phyloP scores from a whole-genome alignment of 805 yeast species.

The Nakazawaea molendinolei region DNA sequence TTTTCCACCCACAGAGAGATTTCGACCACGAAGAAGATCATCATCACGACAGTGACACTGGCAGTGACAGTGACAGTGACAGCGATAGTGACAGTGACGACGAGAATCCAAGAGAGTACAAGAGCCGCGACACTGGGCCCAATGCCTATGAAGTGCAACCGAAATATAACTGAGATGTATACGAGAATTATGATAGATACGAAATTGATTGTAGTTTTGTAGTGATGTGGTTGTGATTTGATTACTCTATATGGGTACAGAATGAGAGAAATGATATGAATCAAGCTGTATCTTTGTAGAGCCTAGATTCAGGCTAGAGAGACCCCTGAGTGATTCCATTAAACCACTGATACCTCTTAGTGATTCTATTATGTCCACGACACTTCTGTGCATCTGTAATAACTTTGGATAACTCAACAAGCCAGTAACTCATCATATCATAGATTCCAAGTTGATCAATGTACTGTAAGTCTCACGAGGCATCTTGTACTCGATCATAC shows the following conservation, averaged over 20 bases:
- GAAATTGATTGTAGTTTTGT: too few species aligned
- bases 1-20: constrained; percentile 69
- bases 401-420: too few species aligned
- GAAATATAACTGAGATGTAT: constrained; percentile 42
- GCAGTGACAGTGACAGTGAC: constrained; percentile 9
- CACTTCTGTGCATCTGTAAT: too few species aligned
- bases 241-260: too few species aligned
- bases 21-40: constrained; percentile 38
- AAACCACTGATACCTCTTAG: too few species aligned
- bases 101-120: not conserved
- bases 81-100: not conserved
- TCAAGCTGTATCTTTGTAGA: too few species aligned
- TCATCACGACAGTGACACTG: constrained; percentile 11
- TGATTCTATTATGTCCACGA: too few species aligned
- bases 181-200: too few species aligned
- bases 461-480: constrained; percentile 77
- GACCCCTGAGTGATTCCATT: too few species aligned
- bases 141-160: constrained; percentile 93
- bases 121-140: constrained; percentile 47
- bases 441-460: constrained; percentile 55
- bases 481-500: constrained; percentile 90
- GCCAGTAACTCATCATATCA: constrained; percentile 25
- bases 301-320: too few species aligned
- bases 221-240: too few species aligned
- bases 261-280: too few species aligned